These are phyloP conservation scores for Phaeoacremonium minimum DNA, from an alignment of 2,329 filamentous ascomycete species.

Conservation along the genomic window DNA sequence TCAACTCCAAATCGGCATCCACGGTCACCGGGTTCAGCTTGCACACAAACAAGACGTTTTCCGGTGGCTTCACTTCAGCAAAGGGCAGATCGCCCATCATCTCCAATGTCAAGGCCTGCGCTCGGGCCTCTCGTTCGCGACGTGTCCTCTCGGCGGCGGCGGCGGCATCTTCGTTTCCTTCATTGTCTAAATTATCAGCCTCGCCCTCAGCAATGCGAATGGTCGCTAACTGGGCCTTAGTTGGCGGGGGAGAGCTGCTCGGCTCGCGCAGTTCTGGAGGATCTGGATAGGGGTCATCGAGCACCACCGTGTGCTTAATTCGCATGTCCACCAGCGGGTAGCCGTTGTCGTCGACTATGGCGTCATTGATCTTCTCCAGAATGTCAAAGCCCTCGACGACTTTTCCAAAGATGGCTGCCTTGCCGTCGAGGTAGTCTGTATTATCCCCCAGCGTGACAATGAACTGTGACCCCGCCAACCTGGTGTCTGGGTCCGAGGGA, in stretches of 20 bases:
- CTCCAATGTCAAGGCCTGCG: conserved; percentile 90
- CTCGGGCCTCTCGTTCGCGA: conserved; percentile 84
- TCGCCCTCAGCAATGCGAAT: conserved; percentile 83
- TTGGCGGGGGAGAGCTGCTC: conserved; percentile 73
- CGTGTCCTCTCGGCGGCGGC: conserved; percentile 68
- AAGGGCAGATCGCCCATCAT: conserved; percentile 98
- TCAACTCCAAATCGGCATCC: conserved; percentile 89
- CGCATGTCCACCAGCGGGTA: conserved; percentile 90
- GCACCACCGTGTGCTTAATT: conserved; percentile 84
- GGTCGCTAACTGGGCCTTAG: conserved; percentile 81
- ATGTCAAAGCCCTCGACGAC: conserved; percentile 95
- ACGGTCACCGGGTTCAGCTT: conserved; percentile 96
- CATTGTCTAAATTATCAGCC: conserved; percentile 72
- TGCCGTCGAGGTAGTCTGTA: conserved; percentile 85
- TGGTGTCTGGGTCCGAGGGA: conserved; percentile 70
- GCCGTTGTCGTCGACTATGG: conserved; percentile 82
- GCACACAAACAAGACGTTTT: conserved; percentile 97
- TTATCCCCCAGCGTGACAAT: conserved; percentile 87
- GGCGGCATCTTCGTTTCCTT: conserved; percentile 67
- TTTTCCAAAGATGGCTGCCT: conserved; percentile 91
- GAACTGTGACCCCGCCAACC: conserved; percentile 87
- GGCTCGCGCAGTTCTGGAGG: conserved; percentile 73
- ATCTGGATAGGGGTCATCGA: conserved; percentile 90
- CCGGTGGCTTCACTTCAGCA: conserved; percentile 93
- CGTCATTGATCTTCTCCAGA: conserved; percentile 86